Evolutionary conservation across 2,329 filamentous ascomycete genomes (phyloP).

Genomic region (Bipolaris victoriae): DNA sequence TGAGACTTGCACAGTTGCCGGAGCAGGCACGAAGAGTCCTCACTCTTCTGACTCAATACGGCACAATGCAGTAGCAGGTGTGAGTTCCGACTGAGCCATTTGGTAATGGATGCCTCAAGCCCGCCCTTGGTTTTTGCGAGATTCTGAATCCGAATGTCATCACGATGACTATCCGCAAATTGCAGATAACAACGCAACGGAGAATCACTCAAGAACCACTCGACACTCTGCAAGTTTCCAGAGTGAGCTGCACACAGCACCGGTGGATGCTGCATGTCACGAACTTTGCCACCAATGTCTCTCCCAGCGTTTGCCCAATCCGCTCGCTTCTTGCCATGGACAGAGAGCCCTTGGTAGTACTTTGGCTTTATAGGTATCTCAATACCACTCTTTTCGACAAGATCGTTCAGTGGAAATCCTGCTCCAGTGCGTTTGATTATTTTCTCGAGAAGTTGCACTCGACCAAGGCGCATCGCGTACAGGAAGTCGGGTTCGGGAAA

Average conservation of each 20-base stretch:
- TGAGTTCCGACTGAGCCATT: slow-evolving; percentile 59
- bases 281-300: slow-evolving; percentile 6
- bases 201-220: slow-evolving; percentile 78
- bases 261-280: slow-evolving; percentile 54
- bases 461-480: slow-evolving; percentile 54
- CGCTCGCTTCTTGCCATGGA: slow-evolving; percentile 73
- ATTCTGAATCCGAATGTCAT: slow-evolving; percentile 67
- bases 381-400: slow-evolving; percentile 70
- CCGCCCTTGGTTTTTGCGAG: slow-evolving; percentile 66
- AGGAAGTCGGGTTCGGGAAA: slow-evolving; percentile 24
- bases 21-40: slow-evolving; percentile 62
- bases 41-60: slow-evolving; percentile 40
- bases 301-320: slow-evolving; percentile 66
- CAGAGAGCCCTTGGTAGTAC: slow-evolving; percentile 70
- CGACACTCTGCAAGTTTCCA: slow-evolving; percentile 69
- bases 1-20: slow-evolving; percentile 68
- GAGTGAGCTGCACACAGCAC: slow-evolving; percentile 63
- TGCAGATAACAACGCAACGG: slow-evolving; percentile 71
- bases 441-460: slow-evolving; percentile 64
- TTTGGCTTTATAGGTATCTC: slow-evolving; percentile 68
- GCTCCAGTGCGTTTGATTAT: slow-evolving; percentile 71
- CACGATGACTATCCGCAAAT: slow-evolving; percentile 67
- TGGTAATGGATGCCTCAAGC: slow-evolving; percentile 66
- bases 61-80: slow-evolving; percentile 68
- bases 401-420: slow-evolving; percentile 70